phyloP scores from a whole-genome alignment of 2,329 filamentous ascomycete species.

The Colletotrichum liriopes region DNA sequence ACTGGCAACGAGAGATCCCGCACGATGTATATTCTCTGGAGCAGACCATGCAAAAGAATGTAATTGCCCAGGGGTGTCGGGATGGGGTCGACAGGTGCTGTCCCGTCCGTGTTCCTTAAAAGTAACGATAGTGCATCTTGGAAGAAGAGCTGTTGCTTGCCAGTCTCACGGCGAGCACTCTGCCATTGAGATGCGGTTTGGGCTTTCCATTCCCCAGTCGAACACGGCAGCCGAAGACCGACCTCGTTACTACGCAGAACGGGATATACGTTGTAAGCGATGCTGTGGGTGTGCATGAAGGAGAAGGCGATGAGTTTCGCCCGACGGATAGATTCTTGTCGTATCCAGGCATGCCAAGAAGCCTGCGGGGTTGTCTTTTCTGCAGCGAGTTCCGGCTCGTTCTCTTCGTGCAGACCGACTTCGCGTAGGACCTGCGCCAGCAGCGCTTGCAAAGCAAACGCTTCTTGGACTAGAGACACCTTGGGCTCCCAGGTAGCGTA shows the following conservation, averaged over 20 bases:
- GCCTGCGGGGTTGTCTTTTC: constrained; percentile 37
- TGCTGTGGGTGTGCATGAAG: constrained; percentile 56
- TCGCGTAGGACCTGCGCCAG: constrained; percentile 54
- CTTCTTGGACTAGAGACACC: constrained; percentile 52
- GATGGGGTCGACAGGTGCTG: constrained; percentile 52
- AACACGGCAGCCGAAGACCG: constrained; percentile 53
- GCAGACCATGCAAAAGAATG: constrained; percentile 54
- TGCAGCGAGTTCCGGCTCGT: constrained; percentile 7
- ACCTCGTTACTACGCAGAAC: constrained; percentile 56
- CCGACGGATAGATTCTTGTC: constrained; percentile 52
- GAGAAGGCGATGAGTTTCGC: constrained; percentile 57
- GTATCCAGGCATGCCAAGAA: constrained; percentile 52
- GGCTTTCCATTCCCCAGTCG: constrained; percentile 56
- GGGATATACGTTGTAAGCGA: constrained; percentile 57
- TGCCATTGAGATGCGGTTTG: constrained; percentile 50
- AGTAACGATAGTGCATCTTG: constrained; percentile 55
- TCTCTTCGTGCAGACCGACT: constrained; percentile 52
- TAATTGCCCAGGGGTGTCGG: constrained; percentile 57
- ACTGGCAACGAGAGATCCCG: constrained; percentile 55
- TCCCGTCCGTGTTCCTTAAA: constrained; percentile 49
- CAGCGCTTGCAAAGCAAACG: constrained; percentile 53
- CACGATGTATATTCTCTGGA: constrained; percentile 57
- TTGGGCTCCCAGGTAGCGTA: constrained; percentile 57
- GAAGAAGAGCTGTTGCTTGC: constrained; percentile 54
- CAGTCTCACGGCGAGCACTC: constrained; percentile 46